Evolutionary conservation across 108 stramenopile species (phyloP), one percentile per base, ranked within the genome.

Genomic region (Conticribra weissflogii): DNA sequence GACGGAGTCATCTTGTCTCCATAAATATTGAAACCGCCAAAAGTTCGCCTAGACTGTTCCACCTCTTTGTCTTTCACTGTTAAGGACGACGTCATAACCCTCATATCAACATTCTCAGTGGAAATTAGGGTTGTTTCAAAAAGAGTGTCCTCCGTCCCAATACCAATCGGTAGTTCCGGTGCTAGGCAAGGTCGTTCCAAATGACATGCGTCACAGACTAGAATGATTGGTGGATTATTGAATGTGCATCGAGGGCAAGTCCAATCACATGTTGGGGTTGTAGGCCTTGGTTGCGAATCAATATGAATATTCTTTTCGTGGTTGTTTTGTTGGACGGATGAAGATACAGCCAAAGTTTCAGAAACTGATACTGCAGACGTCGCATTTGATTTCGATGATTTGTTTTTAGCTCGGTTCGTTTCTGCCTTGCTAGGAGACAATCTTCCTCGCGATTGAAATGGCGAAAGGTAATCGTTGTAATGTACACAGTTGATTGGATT

Each of bases 21-120:
- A 36, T 72, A 72, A 44, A 72, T 72, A 55, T 73, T 73, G 56
- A 73, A 73, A 4, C 71, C 71, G 0, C 72, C 65, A 73, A 73
- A 73, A 16, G 64, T 65, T 28, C 34, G 24, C 54, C 16, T 29
- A 28, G 72, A 73, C 27, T 66, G 41, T 19, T 48, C 34, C 1
- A 73, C 55, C 51, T 73, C 72, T 16, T 66, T 66, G 28, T 31
- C 18, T 54, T 59, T 73, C n/a, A n/a, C n/a, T n/a, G n/a, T n/a
- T n/a, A n/a, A n/a, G n/a, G n/a, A n/a, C n/a, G n/a, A n/a, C n/a
- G n/a, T n/a, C n/a, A n/a, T n/a, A n/a, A n/a, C n/a, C n/a, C n/a
- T n/a, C n/a, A n/a, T n/a, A n/a, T n/a, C n/a, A n/a, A n/a, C n/a
- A n/a, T n/a, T n/a, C n/a, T n/a, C n/a, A n/a, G n/a, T n/a, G n/a